phyloP scores from a whole-genome alignment of 2,329 filamentous ascomycete genomes.

The Fusarium sp. region DNA sequence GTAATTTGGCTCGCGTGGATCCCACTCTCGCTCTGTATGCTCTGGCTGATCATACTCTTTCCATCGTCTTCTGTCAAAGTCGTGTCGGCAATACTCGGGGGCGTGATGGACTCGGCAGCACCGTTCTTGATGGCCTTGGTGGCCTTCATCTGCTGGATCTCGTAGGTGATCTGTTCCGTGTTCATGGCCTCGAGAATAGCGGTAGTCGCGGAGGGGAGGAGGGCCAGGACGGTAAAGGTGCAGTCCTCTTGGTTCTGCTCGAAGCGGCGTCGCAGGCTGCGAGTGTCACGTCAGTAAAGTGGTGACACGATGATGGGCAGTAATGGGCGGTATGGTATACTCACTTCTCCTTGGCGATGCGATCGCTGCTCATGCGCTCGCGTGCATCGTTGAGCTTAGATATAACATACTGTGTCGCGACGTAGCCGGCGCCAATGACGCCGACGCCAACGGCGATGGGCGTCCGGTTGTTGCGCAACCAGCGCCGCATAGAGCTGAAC shows the following conservation, averaged over 20 bases:
- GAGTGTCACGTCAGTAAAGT: constrained; percentile 4
- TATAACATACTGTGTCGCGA: constrained; percentile 91
- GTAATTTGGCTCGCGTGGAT: constrained; percentile 81
- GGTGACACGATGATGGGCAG: not conserved
- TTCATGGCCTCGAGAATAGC: constrained; percentile 88
- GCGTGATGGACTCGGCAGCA: constrained; percentile 61
- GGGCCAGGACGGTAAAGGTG: constrained; percentile 95
- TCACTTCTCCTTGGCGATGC: constrained; percentile 96
- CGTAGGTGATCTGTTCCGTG: constrained; percentile 90
- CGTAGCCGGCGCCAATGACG: constrained; percentile 86
- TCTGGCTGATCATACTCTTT: constrained; percentile 75
- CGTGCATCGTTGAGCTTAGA: constrained; percentile 90
- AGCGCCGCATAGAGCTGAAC: constrained; percentile 79
- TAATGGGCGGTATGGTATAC: constrained; percentile 40
- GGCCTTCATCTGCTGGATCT: constrained; percentile 90
- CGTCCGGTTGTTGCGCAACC: constrained; percentile 90
- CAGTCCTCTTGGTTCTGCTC: constrained; percentile 99
- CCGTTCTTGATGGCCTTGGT: constrained; percentile 68
- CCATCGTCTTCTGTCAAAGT: constrained; percentile 85
- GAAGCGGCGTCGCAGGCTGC: constrained; percentile 89
- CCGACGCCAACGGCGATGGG: constrained; percentile 88
- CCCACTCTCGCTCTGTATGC: constrained; percentile 81
- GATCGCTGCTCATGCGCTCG: constrained; percentile 95
- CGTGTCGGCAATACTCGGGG: constrained; percentile 69
- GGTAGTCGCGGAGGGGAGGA: constrained; percentile 88